Percentiles rank a stretch among this genome's conserved stretches.
phyloP scores from a whole-genome alignment of 805 yeast species.

The Yamadazyma ubonensis region DNA sequence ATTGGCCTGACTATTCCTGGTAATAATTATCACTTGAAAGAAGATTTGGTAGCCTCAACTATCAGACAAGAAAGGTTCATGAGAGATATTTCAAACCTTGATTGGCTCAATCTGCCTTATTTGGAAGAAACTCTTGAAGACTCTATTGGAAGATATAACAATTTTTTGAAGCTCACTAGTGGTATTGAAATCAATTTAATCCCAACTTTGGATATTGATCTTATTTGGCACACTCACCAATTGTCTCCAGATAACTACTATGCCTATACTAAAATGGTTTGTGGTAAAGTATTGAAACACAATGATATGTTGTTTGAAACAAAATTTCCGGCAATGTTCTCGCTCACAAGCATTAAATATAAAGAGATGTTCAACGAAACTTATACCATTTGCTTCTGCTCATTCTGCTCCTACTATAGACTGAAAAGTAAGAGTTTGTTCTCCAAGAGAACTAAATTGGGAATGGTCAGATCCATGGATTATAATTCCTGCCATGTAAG shows the following conservation, averaged over 20 bases:
- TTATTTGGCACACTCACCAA: constrained; percentile 30
- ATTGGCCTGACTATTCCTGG: constrained; percentile 6
- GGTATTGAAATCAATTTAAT: constrained; percentile 13
- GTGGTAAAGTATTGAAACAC: constrained; percentile 16
- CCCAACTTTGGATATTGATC: constrained; percentile 28
- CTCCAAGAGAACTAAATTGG: background rate
- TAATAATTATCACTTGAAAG: constrained; percentile 11
- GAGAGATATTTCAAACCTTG: constrained; percentile 19
- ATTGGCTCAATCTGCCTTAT: constrained; percentile 19
- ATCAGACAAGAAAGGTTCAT: constrained; percentile 24
- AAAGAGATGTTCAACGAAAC: constrained; percentile 15
- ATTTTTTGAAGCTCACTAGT: constrained; percentile 16
- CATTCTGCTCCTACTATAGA: constrained; percentile 16
- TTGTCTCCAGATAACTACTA: constrained; percentile 13
- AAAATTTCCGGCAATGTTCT: constrained; percentile 12
- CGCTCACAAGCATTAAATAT: constrained; percentile 19
- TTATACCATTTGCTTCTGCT: constrained; percentile 23
- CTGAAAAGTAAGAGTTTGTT: constrained; percentile 8
- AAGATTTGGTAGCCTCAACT: constrained; percentile 27
- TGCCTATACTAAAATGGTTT: constrained; percentile 1
- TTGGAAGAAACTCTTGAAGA: constrained; percentile 16
- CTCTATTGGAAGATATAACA: constrained; percentile 19
- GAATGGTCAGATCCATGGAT: background rate
- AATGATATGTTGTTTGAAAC: constrained; percentile 24
- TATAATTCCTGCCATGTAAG: constrained; percentile 7